Conservation (phyloP, 306 rosid species). For the Pyrus communis region DNA sequence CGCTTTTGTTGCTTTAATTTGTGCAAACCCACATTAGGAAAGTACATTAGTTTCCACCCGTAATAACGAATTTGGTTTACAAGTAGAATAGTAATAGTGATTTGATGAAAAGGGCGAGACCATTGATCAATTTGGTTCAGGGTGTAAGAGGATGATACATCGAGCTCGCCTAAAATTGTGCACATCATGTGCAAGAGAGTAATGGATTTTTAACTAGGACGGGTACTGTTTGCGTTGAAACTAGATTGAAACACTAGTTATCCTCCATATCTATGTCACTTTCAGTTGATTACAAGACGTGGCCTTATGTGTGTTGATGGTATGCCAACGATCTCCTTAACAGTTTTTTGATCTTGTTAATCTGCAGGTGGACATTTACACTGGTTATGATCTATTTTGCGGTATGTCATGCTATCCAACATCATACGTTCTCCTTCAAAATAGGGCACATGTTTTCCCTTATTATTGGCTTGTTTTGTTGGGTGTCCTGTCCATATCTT, state of each 20-base stretch:
- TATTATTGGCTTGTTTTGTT: not conserved
- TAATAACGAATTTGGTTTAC: not conserved
- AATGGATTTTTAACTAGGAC: not conserved
- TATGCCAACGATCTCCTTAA: not conserved
- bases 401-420: conserved; percentile 34
- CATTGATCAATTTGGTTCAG: not conserved
- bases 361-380: conserved; percentile 80
- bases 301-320: not conserved
- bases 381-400: conserved; percentile 63
- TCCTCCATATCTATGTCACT: not conserved
- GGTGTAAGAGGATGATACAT: not conserved
- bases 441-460: not conserved
- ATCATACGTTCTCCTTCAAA: not conserved
- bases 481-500: not conserved
- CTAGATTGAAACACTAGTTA: not conserved
- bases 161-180: not conserved
- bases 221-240: not conserved
- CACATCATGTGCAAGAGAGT: too few relatives aligned
- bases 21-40: not conserved
- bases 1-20: not conserved
- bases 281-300: not conserved
- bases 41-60: not conserved
- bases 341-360: not conserved
- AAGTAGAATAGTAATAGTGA: not conserved
- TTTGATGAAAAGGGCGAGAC: not conserved